Base-by-base conservation (phyloP, 2,329 filamentous ascomycete species). In the Phaeoacremonium minimum region DNA sequence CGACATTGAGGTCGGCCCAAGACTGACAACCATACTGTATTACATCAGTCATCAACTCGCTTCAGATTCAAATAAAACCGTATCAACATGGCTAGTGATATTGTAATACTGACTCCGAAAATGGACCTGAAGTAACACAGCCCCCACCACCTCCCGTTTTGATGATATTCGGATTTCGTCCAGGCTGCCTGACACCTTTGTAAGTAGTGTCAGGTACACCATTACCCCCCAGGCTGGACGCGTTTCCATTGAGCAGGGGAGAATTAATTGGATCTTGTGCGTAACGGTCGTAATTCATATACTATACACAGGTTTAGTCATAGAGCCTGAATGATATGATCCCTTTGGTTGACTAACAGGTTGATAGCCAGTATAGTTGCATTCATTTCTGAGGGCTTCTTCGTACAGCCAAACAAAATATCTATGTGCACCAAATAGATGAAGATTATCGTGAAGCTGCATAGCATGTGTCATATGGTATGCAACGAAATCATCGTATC, bases 191-290 rank as follows among this genome's bases (percentile, higher is more conserved):
- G 26, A 55, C 29, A 15, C 51, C 51, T 12, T 40, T 48, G 44
- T 52, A 56, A 4, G 33, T 40, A 4, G 46, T 42, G 7, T 53
- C 47, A 0, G 46, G 44, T n/a, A 28, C 42, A 6, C 73, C 72
- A 36, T 73, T 67, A 7, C 71, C 69, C 15, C 65, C 66, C 61
- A 75, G 51, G 40, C 63, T 68, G 22, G 66, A 70, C 5, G 61
- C 61, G 35, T 70, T 71, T 37, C 75, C 76, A 42, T 75, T 73
- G 43, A 80, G 69, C 32, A 77, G 47, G 14, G 71, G 68, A 0
- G 73, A 75, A 46, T 69, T 63, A 37, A 55, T 42, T 0, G 67
- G 64, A 36, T 77, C 68, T 2, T 60, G 43, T 1, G 69, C 57
- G 50, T 69, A 71, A 42, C 65, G 67, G 14, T 66, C 66, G 61